Evolutionary conservation across 495 filamentous ascomycete species (phyloP).

Genomic region (Lasiosphaeriaceae sp.): DNA sequence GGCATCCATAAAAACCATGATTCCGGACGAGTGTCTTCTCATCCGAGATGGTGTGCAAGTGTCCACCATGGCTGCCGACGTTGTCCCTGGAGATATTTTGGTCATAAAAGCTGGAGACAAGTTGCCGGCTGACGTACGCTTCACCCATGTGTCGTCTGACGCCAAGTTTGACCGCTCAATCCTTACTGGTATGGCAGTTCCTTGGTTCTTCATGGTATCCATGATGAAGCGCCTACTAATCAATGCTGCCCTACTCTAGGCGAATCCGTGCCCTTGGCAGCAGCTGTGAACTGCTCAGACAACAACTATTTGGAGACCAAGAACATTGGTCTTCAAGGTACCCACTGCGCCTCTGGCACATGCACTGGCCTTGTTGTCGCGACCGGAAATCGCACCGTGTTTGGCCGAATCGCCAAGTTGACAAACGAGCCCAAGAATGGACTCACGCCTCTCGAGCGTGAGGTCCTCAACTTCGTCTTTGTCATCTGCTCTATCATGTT

Average conservation of each 20-base stretch:
- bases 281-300: slow-evolving; percentile 57
- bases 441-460: slow-evolving; percentile 62
- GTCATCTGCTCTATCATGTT: slow-evolving; percentile 59
- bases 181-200: slow-evolving; percentile 52
- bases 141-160: slow-evolving; percentile 59
- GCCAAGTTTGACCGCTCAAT: slow-evolving; percentile 69
- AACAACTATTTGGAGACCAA: slow-evolving; percentile 70
- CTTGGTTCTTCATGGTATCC: not conserved
- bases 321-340: slow-evolving; percentile 71
- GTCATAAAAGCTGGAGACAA: slow-evolving; percentile 62
- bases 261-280: slow-evolving; percentile 60
- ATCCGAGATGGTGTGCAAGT: slow-evolving; percentile 53
- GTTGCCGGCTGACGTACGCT: slow-evolving; percentile 66
- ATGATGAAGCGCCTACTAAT: not conserved
- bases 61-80: slow-evolving; percentile 48
- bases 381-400: slow-evolving; percentile 55
- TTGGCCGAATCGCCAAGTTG: slow-evolving; percentile 66
- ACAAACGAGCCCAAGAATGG: slow-evolving; percentile 58
- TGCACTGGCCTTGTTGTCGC: slow-evolving; percentile 60
- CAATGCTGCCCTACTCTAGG: slow-evolving; percentile 27
- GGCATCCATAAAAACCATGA: slow-evolving; percentile 62
- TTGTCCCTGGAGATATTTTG: slow-evolving; percentile 66
- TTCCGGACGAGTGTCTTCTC: slow-evolving; percentile 62
- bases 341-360: slow-evolving; percentile 61
- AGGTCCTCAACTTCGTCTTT: slow-evolving; percentile 62